Percentiles rank a stretch among this genome's conserved stretches.
Evolutionary conservation across 495 filamentous ascomycete species (phyloP).

Genomic region (Xylaria venustula): DNA sequence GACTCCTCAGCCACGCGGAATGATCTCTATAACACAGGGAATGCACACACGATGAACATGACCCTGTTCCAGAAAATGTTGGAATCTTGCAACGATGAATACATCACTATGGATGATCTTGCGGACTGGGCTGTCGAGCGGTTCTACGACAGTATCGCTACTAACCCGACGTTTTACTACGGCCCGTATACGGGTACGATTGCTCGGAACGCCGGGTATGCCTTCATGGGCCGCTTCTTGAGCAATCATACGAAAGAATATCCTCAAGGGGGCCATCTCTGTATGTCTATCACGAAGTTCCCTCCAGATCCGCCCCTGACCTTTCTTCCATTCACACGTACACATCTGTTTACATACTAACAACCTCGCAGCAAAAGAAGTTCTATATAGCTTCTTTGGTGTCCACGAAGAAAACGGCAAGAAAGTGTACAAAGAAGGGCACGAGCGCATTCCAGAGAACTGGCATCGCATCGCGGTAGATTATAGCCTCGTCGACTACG

Average conservation of each 20-base stretch:
- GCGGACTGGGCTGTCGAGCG: constrained; percentile 35
- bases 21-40: constrained; percentile 51
- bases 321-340: not conserved
- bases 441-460: constrained; percentile 58
- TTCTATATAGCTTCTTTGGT: constrained; percentile 48
- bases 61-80: constrained; percentile 31
- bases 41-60: constrained; percentile 42
- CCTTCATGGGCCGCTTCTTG: constrained; percentile 43
- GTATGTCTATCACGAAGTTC: not conserved
- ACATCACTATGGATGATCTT: constrained; percentile 36
- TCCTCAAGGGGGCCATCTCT: constrained; percentile 45
- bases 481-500: constrained; percentile 35
- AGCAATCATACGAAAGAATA: constrained; percentile 47
- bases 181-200: constrained; percentile 48
- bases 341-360: constrained; percentile 12
- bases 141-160: constrained; percentile 47
- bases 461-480: constrained; percentile 54
- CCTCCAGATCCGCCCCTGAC: not conserved
- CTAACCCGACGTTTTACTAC: constrained; percentile 55
- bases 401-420: constrained; percentile 38
- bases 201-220: constrained; percentile 47
- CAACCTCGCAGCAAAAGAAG: constrained; percentile 29
- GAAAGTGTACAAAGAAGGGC: constrained; percentile 44
- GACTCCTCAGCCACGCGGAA: constrained; percentile 56
- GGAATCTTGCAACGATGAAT: constrained; percentile 32